Conservation (phyloP, 2,329 filamentous ascomycete genomes). For the Arthrobotrys entomopaga region DNA sequence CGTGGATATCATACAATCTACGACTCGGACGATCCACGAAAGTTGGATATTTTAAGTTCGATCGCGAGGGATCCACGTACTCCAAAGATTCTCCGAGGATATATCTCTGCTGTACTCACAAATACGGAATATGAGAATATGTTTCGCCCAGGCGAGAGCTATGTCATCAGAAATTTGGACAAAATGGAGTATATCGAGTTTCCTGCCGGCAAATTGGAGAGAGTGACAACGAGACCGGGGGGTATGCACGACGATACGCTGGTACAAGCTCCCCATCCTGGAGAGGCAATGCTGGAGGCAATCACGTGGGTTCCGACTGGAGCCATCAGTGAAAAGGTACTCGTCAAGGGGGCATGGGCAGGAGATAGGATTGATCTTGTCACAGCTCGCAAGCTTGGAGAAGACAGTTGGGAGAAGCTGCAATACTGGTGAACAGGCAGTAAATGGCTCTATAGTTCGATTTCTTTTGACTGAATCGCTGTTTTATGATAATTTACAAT, state of each 20-base stretch:
- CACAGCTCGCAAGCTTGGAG: neutral
- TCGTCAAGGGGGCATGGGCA: conserved; percentile 23
- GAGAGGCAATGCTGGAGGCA: conserved; percentile 21
- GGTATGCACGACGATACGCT: conserved; percentile 21
- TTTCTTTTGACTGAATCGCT: too few relatives aligned
- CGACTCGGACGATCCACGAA: conserved; percentile 28
- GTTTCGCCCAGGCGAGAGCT: conserved; percentile 18
- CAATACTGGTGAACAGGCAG: neutral
- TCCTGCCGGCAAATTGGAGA: conserved; percentile 20
- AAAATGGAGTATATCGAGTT: conserved; percentile 26
- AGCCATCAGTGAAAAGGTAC: neutral
- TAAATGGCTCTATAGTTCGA: too few relatives aligned
- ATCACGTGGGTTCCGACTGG: conserved; percentile 21
- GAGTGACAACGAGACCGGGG: neutral
- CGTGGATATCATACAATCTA: conserved; percentile 41
- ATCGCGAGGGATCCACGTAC: neutral
- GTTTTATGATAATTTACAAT: too few relatives aligned
- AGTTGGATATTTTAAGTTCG: conserved; percentile 6
- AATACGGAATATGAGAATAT: conserved; percentile 40
- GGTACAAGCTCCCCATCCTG: conserved; percentile 5
- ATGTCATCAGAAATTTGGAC: conserved; percentile 36
- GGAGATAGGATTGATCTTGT: conserved; percentile 29
- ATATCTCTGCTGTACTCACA: conserved; percentile 9
- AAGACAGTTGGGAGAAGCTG: conserved; percentile 7
- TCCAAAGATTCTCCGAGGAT: conserved; percentile 10